Conservation (phyloP, 768 basidiomycete species). For the Chalciporus pseudorubinellus region DNA sequence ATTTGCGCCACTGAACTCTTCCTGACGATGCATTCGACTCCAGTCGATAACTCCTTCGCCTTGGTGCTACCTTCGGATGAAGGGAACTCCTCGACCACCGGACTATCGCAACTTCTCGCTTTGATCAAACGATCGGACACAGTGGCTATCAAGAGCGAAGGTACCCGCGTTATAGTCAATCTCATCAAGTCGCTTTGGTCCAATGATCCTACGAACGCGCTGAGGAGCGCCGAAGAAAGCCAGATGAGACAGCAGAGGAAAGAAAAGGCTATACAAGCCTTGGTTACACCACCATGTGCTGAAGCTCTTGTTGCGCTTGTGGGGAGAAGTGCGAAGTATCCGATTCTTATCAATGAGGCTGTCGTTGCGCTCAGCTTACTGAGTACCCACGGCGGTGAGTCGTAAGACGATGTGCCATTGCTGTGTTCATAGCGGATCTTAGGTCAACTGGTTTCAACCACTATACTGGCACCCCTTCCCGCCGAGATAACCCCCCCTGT, state of each 20-base stretch:
- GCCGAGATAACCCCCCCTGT: slow-evolving; percentile 36
- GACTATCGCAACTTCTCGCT: slow-evolving; percentile 67
- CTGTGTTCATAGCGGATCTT: slow-evolving; percentile 10
- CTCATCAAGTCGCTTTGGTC: slow-evolving; percentile 77
- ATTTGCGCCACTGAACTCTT: slow-evolving; percentile 22
- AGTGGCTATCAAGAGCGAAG: slow-evolving; percentile 82
- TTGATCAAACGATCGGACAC: slow-evolving; percentile 79
- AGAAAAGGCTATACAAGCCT: slow-evolving; percentile 49
- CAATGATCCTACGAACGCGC: slow-evolving; percentile 37
- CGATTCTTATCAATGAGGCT: slow-evolving; percentile 85
- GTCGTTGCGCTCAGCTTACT: slow-evolving; percentile 80
- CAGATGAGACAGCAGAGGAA: slow-evolving; percentile 47
- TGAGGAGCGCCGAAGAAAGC: slow-evolving; percentile 31
- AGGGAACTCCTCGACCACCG: slow-evolving; percentile 38
- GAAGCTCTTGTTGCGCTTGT: slow-evolving; percentile 69
- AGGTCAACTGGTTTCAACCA: slow-evolving; percentile 65
- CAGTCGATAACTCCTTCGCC: slow-evolving; percentile 46
- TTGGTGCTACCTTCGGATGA: slow-evolving; percentile 49
- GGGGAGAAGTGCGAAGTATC: slow-evolving; percentile 74
- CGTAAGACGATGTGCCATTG: background rate
- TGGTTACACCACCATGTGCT: slow-evolving; percentile 55
- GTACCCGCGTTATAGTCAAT: slow-evolving; percentile 85
- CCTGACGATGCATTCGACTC: slow-evolving; percentile 5
- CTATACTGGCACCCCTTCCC: slow-evolving; percentile 52
- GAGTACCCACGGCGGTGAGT: slow-evolving; percentile 69